Evolutionary conservation across 371 early-diverging fungal species (phyloP).

Genomic region (Haplosporangium sp.): DNA sequence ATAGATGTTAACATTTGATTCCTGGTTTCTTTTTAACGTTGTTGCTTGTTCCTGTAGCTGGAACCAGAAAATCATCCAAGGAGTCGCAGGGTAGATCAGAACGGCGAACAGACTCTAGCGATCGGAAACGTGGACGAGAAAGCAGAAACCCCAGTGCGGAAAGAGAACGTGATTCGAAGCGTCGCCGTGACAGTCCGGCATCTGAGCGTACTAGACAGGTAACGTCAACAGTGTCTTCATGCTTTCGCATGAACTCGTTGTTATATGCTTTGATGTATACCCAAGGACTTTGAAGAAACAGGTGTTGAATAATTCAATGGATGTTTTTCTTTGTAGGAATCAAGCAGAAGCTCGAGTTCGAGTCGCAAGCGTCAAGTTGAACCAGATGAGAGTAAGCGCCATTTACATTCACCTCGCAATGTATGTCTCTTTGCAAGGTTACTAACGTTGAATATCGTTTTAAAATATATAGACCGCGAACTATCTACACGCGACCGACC

Average conservation of each 20-base stretch:
- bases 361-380: conserved; percentile 48
- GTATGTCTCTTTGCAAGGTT: background rate
- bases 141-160: conserved; percentile 33
- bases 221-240: background rate
- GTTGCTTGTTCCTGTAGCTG: background rate
- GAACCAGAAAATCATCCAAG: conserved; percentile 3
- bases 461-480: conserved; percentile 4
- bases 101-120: conserved; percentile 21
- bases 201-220: conserved; percentile 8
- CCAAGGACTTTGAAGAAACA: background rate
- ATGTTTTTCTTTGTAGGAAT: background rate
- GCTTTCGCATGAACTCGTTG: background rate
- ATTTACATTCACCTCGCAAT: background rate
- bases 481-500: conserved; percentile 9
- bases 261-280: background rate
- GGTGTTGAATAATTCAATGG: background rate
- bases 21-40: background rate
- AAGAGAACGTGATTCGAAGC: conserved; percentile 37
- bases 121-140: conserved; percentile 41
- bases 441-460: background rate
- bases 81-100: conserved; percentile 29
- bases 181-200: conserved; percentile 27
- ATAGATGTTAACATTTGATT: background rate
- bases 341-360: conserved; percentile 7
- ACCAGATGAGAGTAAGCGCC: conserved; percentile 21